Percentiles rank a stretch among this genome's conserved stretches.
phyloP scores from a whole-genome alignment of 2,329 filamentous ascomycete genomes.

The Curvularia sp. region DNA sequence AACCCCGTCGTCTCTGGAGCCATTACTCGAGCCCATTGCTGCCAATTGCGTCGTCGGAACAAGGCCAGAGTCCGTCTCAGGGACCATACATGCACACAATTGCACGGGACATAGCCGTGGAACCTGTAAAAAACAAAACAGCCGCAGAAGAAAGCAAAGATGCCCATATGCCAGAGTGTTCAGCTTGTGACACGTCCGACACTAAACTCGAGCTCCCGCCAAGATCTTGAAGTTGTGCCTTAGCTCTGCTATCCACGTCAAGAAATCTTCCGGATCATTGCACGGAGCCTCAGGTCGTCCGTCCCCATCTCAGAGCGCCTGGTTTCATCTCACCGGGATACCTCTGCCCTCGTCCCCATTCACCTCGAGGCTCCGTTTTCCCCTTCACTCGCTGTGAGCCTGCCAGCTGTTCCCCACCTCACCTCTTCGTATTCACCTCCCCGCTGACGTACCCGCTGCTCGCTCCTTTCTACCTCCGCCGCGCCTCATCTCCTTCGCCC shows the following conservation, averaged over 20 bases:
- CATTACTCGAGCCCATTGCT: slow-evolving; percentile 1
- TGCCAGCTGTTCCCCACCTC: slow-evolving; percentile 25
- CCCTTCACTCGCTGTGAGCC: slow-evolving; percentile 29
- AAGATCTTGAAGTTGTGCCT: slow-evolving; percentile 26
- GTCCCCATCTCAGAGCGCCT: slow-evolving; percentile 35
- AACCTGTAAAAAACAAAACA: slow-evolving; percentile 2
- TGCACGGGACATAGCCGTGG: not conserved
- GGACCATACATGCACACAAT: not conserved
- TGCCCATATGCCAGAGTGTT: slow-evolving; percentile 6
- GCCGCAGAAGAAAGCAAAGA: not conserved
- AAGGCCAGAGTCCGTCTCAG: not conserved
- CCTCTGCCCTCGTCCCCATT: slow-evolving; percentile 27
- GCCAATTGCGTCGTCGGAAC: slow-evolving; percentile 2
- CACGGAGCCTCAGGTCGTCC: slow-evolving; percentile 39
- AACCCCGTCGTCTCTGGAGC: slow-evolving; percentile 9
- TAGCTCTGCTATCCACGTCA: slow-evolving; percentile 43
- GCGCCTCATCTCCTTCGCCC: slow-evolving; percentile 18
- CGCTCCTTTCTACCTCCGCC: slow-evolving; percentile 21
- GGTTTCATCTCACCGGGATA: slow-evolving; percentile 35
- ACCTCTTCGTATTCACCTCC: slow-evolving; percentile 32
- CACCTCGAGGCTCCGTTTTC: slow-evolving; percentile 27
- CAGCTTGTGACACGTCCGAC: slow-evolving; percentile 10
- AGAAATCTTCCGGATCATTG: slow-evolving; percentile 40
- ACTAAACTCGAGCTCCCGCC: slow-evolving; percentile 20
- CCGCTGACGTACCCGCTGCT: slow-evolving; percentile 36